Evolutionary conservation across 495 filamentous ascomycete genomes (phyloP), one percentile per base, ranked within the genome.

Genomic region (Poronia punctata): DNA sequence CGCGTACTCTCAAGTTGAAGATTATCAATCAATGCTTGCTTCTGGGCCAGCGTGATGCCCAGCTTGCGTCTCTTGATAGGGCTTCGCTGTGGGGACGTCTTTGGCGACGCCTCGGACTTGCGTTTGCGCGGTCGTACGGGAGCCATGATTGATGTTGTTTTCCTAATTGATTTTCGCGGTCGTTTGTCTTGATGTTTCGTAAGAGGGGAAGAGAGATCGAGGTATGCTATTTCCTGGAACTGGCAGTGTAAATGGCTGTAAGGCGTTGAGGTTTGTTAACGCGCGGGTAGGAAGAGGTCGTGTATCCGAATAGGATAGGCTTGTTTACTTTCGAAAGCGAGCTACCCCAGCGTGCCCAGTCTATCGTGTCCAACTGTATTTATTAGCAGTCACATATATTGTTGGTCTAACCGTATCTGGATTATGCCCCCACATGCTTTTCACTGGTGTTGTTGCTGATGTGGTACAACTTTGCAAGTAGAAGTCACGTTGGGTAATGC

Each of bases 1-100:
- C 34, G 64, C 82, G 40, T 75, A 95, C 92, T 78, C 66, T 98
- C 92, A 30, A 96, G 73, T 52, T 95, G 87, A 20, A 97, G 59
- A 52, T 98, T 96, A 46, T 95, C 88, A 40, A 95, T 81, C 8
- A 97, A 69, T 5, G 86, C 83, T 59, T 90, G 84, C 63, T 95
- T 94, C 59, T 94, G 86, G 35, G 62, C 74, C 38, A 79, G 69
- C 4, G 86, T 86, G 40, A 96, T 78, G 22, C 76, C 78, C 35
- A 75, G 58, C 40, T 56, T 64, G 40, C 66, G 72, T 58, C 74
- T 80, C 60, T 74, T 82, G 8, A 68, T 63, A 1, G 83, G 81
- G 52, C 76, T 82, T 52, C 68, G 45, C 15, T 59, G 64, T 2
- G 67, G 57, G 30, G 57, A 62, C 16, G 60, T 49, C 40, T 48